phyloP scores from a whole-genome alignment of 306 rosid species.

The Sicyos baderoa region DNA sequence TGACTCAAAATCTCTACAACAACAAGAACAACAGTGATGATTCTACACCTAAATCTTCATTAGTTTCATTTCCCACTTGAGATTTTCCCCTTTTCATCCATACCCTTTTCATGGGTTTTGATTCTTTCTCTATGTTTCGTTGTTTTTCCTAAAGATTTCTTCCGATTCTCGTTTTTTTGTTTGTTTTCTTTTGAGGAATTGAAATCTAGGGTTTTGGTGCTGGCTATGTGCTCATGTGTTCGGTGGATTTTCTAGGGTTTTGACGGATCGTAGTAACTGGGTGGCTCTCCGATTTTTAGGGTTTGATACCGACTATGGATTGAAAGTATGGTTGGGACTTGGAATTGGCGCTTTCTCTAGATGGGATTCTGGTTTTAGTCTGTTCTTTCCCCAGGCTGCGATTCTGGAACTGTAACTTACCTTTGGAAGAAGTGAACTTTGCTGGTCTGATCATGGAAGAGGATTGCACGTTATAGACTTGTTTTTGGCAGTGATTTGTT shows the following conservation, averaged over 20 bases:
- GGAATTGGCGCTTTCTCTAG: conserved; percentile 17
- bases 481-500: conserved; percentile 37
- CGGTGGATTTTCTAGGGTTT: conserved; percentile 38
- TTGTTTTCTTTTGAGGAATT: conserved; percentile 11
- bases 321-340: conserved; percentile 23
- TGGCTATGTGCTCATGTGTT: conserved; percentile 18
- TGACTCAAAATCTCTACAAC: conserved; percentile 3
- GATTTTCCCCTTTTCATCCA: conserved; percentile 21
- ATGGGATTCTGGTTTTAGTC: conserved; percentile 30
- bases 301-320: conserved; percentile 31
- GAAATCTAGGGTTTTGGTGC: conserved; percentile 30
- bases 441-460: conserved; percentile 56
- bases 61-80: conserved; percentile 16
- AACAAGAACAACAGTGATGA: background rate
- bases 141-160: background rate
- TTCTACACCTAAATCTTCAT: conserved; percentile 1
- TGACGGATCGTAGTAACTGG: conserved; percentile 40
- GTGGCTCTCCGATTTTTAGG: conserved; percentile 34
- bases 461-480: conserved; percentile 44
- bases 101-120: conserved; percentile 17
- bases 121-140: background rate
- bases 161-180: background rate
- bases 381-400: conserved; percentile 30
- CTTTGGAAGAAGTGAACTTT: conserved; percentile 34
- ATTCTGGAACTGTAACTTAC: conserved; percentile 40